These are phyloP conservation scores for Colletotrichum sp. DNA, from an alignment of 2,329 filamentous ascomycete species.

Conservation along the genomic window DNA sequence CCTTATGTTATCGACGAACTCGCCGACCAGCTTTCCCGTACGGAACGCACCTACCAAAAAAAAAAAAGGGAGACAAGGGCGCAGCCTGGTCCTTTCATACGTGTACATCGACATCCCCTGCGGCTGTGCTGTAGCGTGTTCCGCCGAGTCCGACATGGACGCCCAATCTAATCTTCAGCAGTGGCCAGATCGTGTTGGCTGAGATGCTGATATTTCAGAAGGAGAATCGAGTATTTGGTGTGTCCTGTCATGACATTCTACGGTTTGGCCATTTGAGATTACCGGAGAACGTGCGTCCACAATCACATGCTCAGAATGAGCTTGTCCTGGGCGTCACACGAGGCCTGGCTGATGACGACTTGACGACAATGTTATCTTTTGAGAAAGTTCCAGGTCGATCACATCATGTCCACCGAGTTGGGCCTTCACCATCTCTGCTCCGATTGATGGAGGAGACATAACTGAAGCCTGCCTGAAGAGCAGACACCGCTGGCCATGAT, in stretches of 20 bases:
- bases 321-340: background rate
- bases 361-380: background rate
- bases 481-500: background rate
- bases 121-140: background rate
- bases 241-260: background rate
- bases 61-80: background rate
- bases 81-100: background rate
- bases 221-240: fast-evolving
- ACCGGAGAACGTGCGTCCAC: background rate
- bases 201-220: background rate
- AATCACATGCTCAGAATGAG: background rate
- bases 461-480: background rate
- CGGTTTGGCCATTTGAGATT: background rate
- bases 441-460: background rate
- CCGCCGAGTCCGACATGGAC: background rate
- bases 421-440: too few species aligned
- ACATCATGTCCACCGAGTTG: too few species aligned
- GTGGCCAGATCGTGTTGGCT: fast-evolving
- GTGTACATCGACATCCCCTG: background rate
- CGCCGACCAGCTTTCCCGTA: background rate
- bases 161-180: background rate
- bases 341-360: background rate
- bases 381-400: background rate
- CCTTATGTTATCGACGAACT: background rate
- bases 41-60: background rate